Base-by-base conservation (phyloP, 805 yeast species). In the Kluyveromyces aestuarii region DNA sequence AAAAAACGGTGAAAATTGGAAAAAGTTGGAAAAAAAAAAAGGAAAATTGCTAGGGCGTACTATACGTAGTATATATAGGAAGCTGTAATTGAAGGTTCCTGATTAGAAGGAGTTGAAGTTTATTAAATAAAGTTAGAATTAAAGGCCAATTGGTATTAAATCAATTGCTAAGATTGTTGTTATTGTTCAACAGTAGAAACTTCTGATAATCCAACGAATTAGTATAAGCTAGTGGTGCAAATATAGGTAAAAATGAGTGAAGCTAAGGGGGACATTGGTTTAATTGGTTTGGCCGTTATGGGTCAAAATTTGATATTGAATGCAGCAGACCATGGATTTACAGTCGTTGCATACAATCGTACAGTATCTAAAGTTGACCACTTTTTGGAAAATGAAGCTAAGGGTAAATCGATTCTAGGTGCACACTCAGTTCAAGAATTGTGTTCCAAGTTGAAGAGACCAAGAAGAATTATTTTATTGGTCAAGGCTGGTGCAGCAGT, bases 261-360 rank as follows among this genome's bases (percentile, higher is more conserved):
- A 36, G 27, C 41, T 44, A 44, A 37, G 6, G 52, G 52, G 79
- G 99, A 91, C 83, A 82, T 91, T 72, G 99, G 97, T 73, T 87
- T 91, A 71, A 90, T 93, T 68, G 99, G 99, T 71, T 81, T 91
- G 80, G 99, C 99, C 84, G 99, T 91, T 61, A 91, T 91, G 99
- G 99, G 99, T 74, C 96, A 87, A 79, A 91, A 91, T 81, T 77
- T 91, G 80, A 88, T 91, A 70, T 80, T 91, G 60, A 91, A 91
- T 74, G 95, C 95, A 66, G 99, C 99, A 61, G 99, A 91, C 79
- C 95, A 91, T 76, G 97, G 97, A 51, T 91, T 80, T 79, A 88
- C 96, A 58, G 98, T 93, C 63, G 96, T 88, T 66, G 97, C 97
- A 54, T 93, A 80, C 85, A 91, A 91, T 93, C 88, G 99, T 82